These are phyloP conservation scores for Gryganskiella cystojenkinii DNA, from an alignment of 192 early-diverging fungal species.

Conservation along the genomic window DNA sequence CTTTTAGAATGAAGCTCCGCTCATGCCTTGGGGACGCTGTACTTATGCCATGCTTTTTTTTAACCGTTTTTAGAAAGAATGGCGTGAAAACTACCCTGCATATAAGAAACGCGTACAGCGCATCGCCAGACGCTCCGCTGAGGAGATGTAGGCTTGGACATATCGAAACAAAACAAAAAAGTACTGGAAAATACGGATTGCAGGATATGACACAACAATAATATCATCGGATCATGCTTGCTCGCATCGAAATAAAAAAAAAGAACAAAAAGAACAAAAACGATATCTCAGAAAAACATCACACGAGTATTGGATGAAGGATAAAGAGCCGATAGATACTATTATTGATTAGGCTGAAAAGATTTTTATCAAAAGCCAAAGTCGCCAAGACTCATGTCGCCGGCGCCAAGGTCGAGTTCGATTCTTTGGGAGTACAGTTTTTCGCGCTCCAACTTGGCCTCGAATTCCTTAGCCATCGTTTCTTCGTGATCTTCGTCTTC, in stretches of 20 bases:
- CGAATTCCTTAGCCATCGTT: conserved; percentile 1
- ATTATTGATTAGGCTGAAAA: not conserved
- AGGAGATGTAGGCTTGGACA: conserved; percentile 40
- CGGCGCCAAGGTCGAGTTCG: conserved; percentile 23
- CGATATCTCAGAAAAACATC: too few relatives aligned
- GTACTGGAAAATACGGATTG: too few relatives aligned
- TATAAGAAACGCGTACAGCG: conserved; percentile 85
- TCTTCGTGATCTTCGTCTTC: not conserved
- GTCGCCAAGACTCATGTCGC: conserved; percentile 25
- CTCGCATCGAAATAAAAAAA: conserved; percentile 1
- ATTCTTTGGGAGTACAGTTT: conserved; percentile 33
- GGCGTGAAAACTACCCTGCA: conserved; percentile 71
- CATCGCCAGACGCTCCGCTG: conserved; percentile 61
- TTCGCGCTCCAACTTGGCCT: conserved; percentile 25
- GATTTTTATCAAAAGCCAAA: conserved; percentile 19
- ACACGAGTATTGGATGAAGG: too few relatives aligned
- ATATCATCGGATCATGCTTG: too few relatives aligned
- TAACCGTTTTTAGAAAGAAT: conserved; percentile 71
- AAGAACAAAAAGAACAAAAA: not conserved
- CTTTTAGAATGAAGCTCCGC: not conserved
- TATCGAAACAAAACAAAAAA: not conserved
- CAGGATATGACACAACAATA: too few relatives aligned
- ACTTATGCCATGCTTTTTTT: not conserved
- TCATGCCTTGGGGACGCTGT: not conserved
- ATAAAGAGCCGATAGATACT: not conserved